Conservation (phyloP, 2,329 filamentous ascomycete species). For the Colletotrichum brevisporum region DNA sequence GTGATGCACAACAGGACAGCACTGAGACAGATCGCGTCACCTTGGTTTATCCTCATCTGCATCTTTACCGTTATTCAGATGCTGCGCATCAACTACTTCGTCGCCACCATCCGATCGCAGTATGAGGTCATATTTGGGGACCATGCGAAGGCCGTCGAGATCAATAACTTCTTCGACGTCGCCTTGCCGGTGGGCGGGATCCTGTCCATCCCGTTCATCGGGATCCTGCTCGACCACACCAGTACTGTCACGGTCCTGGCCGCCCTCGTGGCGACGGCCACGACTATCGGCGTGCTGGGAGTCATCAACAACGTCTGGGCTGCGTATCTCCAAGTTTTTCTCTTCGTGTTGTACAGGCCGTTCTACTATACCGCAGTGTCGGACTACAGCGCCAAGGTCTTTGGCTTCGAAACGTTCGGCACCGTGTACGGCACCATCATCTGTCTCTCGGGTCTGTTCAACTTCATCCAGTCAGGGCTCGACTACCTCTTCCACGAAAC, state of each 20-base stretch:
- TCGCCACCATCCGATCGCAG: constrained; percentile 87
- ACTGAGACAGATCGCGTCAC: constrained; percentile 79
- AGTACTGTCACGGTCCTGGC: constrained; percentile 80
- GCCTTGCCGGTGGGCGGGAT: constrained; percentile 86
- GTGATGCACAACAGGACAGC: constrained; percentile 83
- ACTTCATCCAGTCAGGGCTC: constrained; percentile 85
- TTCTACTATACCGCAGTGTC: constrained; percentile 94
- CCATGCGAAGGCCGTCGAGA: constrained; percentile 70
- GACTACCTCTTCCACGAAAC: constrained; percentile 82
- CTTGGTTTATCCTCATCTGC: constrained; percentile 89
- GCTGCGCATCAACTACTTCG: constrained; percentile 92
- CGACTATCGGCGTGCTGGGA: constrained; percentile 82
- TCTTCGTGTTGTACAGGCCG: constrained; percentile 89
- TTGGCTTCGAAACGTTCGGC: constrained; percentile 91
- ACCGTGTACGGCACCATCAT: constrained; percentile 96
- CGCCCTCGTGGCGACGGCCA: constrained; percentile 79
- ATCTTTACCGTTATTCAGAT: constrained; percentile 84
- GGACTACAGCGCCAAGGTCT: constrained; percentile 92
- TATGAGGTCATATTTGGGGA: constrained; percentile 82
- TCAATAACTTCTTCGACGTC: constrained; percentile 88
- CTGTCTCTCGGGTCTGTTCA: constrained; percentile 85
- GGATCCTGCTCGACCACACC: constrained; percentile 81
- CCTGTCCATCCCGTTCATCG: constrained; percentile 89
- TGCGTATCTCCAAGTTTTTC: constrained; percentile 80
- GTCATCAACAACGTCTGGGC: constrained; percentile 78